Percentiles rank a stretch among this genome's conserved stretches.
These are phyloP conservation scores for Pichia scutulata DNA, from an alignment of 805 yeast species.

Conservation along the genomic window DNA sequence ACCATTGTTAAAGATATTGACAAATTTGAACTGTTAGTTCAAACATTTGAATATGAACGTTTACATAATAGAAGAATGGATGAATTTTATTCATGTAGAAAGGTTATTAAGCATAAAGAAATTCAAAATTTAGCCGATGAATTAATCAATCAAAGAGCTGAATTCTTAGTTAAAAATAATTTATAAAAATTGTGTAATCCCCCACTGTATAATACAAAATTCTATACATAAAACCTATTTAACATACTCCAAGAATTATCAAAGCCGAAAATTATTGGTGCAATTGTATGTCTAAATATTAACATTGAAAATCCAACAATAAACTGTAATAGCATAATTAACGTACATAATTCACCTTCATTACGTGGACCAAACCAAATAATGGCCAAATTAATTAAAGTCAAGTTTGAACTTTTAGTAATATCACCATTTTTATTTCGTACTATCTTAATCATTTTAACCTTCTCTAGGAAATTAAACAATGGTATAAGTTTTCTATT, in stretches of 20 bases:
- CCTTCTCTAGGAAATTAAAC: constrained; percentile 38
- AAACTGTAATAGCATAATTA: constrained; percentile 57
- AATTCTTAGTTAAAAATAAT: constrained; percentile 27
- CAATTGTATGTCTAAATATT: constrained; percentile 71
- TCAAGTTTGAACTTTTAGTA: constrained; percentile 64
- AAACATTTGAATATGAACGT: constrained; percentile 80
- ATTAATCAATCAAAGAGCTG: constrained; percentile 38
- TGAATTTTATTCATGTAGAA: constrained; percentile 61
- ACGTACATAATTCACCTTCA: constrained; percentile 66
- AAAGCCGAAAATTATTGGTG: constrained; percentile 79
- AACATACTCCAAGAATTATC: constrained; percentile 56
- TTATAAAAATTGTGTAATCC: not conserved
- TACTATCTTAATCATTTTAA: constrained; percentile 41
- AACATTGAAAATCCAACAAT: constrained; percentile 59
- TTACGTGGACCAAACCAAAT: constrained; percentile 88
- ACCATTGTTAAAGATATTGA: constrained; percentile 89
- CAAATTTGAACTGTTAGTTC: constrained; percentile 78
- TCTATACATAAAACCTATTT: constrained; percentile 19
- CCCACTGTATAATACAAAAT: not conserved
- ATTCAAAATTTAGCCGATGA: constrained; percentile 63
- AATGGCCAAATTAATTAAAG: constrained; percentile 73
- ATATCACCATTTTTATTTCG: constrained; percentile 22
- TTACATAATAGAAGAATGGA: constrained; percentile 50
- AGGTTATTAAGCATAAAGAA: constrained; percentile 61
- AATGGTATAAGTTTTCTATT: constrained; percentile 25